Base-by-base conservation (phyloP, 768 basidiomycete species). In the Tulasnella sp. region DNA sequence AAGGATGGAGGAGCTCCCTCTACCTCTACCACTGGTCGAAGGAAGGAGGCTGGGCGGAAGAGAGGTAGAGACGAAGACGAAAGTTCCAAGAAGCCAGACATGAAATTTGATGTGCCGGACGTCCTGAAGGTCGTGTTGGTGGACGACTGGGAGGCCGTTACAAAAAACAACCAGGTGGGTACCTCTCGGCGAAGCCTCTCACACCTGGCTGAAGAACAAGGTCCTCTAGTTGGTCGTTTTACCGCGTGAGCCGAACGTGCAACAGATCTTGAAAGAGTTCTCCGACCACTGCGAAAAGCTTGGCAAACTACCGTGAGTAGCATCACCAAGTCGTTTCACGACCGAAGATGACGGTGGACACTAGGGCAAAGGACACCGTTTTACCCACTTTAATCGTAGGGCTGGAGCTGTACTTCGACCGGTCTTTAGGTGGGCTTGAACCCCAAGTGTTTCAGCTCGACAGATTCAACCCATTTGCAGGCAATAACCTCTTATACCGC, bases 141-240 rank as follows among this genome's bases (percentile, higher is more conserved):
- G 2, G 92, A 98, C 65, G 96, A 98, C 63, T 99, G 96, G 96
- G 94, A 98, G 69, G 80, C 83, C 4, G 82, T 98, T 36, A 98
- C 96, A 52, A 97, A 96, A 73, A 87, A 92, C 67, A 81, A 82
- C 63, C 86, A 91, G 78, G 94, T 85, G 58, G 25, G 70, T 64
- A 61, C 23, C 21, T 6, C 39, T 4, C 43, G n/a, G 9, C 15
- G 32, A 31, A 21, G 4, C 25, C 34, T 42, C 45, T 27, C 32
- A 6, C 9, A 35, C 32, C n/a, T 51, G 29, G 36, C 49, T 15
- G 12, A 6, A 9, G 21, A 6, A 14, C 31, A 11, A 4, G n/a
- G 2, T n/a, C 49, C 14, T 35, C 9, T 64, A 98, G 91, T 75
- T 96, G 46, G 86, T 98, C 2, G 72, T 83, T 0, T 72, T 99